Conservation (phyloP, 495 filamentous ascomycete species). For the Neurospora intermedia region DNA sequence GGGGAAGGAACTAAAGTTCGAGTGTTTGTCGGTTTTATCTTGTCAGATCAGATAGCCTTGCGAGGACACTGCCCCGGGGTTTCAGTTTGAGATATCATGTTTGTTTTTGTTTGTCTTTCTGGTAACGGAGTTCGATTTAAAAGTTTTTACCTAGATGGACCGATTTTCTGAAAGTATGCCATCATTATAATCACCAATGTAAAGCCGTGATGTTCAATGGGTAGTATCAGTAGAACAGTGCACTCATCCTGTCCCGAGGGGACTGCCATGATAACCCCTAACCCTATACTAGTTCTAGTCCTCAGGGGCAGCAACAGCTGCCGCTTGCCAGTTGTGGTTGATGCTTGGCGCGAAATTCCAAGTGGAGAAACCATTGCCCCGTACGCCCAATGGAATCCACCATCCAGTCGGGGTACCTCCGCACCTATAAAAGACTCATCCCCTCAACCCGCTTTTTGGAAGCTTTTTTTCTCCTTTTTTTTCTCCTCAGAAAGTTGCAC, state of each 20-base stretch:
- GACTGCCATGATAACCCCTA: not conserved
- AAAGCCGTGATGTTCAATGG: not conserved
- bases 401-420: no score
- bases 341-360: not conserved
- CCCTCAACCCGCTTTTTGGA: not conserved
- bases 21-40: not conserved
- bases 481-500: constrained; percentile 36
- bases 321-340: not conserved
- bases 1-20: not conserved
- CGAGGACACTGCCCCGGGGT: not conserved
- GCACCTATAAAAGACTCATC: no score
- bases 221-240: not conserved
- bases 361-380: not conserved
- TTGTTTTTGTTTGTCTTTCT: not conserved
- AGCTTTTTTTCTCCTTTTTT: constrained; percentile 13
- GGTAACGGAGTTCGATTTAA: not conserved
- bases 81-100: not conserved
- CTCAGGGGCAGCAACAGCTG: not conserved
- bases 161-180: not conserved
- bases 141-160: not conserved
- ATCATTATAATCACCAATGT: not conserved
- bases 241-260: not conserved
- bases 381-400: not conserved
- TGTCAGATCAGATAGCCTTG: not conserved
- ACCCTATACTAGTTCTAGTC: no score